Evolutionary conservation across 352 stramenopile species (phyloP).

Genomic region (Phytopythium kandeliae): DNA sequence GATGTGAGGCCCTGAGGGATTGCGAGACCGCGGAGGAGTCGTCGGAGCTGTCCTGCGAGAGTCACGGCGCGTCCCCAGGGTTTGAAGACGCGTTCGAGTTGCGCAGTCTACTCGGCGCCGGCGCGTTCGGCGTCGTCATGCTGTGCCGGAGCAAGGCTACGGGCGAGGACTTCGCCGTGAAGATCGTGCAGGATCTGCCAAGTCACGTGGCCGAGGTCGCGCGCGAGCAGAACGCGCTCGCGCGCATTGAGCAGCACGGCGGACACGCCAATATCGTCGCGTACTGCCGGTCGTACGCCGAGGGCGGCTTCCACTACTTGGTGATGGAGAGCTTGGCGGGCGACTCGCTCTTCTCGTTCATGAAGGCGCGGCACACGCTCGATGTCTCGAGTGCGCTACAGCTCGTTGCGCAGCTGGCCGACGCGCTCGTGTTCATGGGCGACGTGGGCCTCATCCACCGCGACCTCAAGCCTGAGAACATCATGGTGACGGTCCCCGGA

Average conservation of each 20-base stretch:
- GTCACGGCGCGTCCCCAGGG: constrained; percentile 1
- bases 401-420: constrained; percentile 55
- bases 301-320: constrained; percentile 81
- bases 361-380: constrained; percentile 47
- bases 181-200: constrained; percentile 67
- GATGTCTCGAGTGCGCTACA: constrained; percentile 37
- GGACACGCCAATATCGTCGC: constrained; percentile 61
- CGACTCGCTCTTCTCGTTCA: constrained; percentile 62
- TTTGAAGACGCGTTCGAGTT: constrained; percentile 70
- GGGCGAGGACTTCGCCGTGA: constrained; percentile 58
- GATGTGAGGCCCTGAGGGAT: constrained; percentile 11
- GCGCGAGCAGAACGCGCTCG: constrained; percentile 52
- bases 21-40: constrained; percentile 8
- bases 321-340: constrained; percentile 72
- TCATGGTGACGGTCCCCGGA: constrained; percentile 44
- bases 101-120: constrained; percentile 54
- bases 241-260: constrained; percentile 40
- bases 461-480: constrained; percentile 89
- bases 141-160: constrained; percentile 67
- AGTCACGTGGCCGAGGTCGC: constrained; percentile 49
- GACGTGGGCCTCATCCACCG: constrained; percentile 62
- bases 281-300: constrained; percentile 56
- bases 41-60: not conserved
- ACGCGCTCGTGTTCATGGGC: constrained; percentile 68
- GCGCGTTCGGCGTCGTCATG: constrained; percentile 82